Evolutionary conservation across 2,329 filamentous ascomycete genomes (phyloP), one percentile per base, ranked within the genome.

Genomic region (Colletotrichum sansevieriae): DNA sequence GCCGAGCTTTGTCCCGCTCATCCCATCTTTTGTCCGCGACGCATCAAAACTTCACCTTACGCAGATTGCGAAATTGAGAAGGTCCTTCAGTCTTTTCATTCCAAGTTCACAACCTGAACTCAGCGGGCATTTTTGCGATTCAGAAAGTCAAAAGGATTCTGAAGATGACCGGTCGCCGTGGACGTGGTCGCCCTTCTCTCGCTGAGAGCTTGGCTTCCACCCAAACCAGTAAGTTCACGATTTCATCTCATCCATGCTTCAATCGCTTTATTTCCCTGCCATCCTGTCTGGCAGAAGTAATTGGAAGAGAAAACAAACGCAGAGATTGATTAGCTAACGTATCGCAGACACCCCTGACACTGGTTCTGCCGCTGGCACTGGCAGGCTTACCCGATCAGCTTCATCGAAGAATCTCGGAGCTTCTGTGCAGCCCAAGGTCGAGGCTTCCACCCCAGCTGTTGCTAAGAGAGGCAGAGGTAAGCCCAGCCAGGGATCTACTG

Each of bases 401-500:
- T 71, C 68, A 35, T 39, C 60, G 29, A 64, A 59, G 68, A 71
- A 68, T 44, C 62, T 70, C 37, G 58, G 5, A 57, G 43, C 37
- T 39, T 12, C 47, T 11, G 22, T 20, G 25, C 57, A 46, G 8
- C 15, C 63, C 39, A 20, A 15, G 29, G 33, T 33, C 43, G 62
- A 60, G 20, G 49, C 59, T 7, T 54, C 65, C 10, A 35, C 64
- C 10, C 54, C 68, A 39, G 10, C 64, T 11, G 43, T 65, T 22
- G 61, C 72, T 4, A 77, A 77, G 67, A 74, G 71, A 51, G 67
- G 71, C 35, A 74, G 76, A 44, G 77, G 75, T 41, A 74, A 77
- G 58, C 74, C 78, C 6, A 66, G 71, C 35, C 79, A 76, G 60
- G 68, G 66, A 6, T 66, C 71, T 35, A 59, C 70, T n/a, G 55